phyloP scores from a whole-genome alignment of 768 basidiomycete genomes.

The Tricholoma flavovirens region DNA sequence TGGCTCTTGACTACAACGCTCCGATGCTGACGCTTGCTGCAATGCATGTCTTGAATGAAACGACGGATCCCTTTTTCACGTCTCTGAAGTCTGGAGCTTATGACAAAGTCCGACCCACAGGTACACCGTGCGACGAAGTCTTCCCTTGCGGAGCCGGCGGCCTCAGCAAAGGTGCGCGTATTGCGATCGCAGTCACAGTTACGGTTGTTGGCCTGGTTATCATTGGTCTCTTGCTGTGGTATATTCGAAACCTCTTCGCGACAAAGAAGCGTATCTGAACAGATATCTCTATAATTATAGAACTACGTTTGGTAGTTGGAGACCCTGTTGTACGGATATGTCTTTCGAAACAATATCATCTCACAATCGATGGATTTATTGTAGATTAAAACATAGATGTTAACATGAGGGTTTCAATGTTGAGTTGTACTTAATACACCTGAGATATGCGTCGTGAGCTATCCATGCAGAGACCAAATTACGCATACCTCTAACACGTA shows the following conservation, averaged over 20 bases:
- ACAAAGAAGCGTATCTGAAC: neutral
- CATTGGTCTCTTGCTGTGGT: slow-evolving; percentile 39
- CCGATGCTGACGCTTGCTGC: slow-evolving; percentile 85
- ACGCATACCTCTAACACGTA: slow-evolving; percentile 86
- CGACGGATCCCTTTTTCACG: slow-evolving; percentile 73
- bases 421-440: slow-evolving; percentile 19
- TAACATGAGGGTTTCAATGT: neutral
- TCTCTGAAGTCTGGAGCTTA: slow-evolving; percentile 64
- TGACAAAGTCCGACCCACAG: slow-evolving; percentile 52
- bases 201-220: slow-evolving; percentile 57
- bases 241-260: slow-evolving; percentile 23
- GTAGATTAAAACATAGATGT: neutral
- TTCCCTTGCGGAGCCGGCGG: slow-evolving; percentile 40
- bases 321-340: neutral
- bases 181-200: slow-evolving; percentile 67
- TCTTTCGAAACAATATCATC: neutral
- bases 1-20: slow-evolving; percentile 86
- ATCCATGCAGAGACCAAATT: neutral
- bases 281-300: neutral
- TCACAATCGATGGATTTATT: neutral
- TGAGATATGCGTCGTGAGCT: slow-evolving; percentile 1
- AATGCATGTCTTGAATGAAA: slow-evolving; percentile 63
- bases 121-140: slow-evolving; percentile 74
- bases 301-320: neutral
- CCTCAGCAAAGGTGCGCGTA: slow-evolving; percentile 55